These are phyloP conservation scores for Seiridium unicorne DNA, from an alignment of 2,329 filamentous ascomycete species.

Conservation along the genomic window DNA sequence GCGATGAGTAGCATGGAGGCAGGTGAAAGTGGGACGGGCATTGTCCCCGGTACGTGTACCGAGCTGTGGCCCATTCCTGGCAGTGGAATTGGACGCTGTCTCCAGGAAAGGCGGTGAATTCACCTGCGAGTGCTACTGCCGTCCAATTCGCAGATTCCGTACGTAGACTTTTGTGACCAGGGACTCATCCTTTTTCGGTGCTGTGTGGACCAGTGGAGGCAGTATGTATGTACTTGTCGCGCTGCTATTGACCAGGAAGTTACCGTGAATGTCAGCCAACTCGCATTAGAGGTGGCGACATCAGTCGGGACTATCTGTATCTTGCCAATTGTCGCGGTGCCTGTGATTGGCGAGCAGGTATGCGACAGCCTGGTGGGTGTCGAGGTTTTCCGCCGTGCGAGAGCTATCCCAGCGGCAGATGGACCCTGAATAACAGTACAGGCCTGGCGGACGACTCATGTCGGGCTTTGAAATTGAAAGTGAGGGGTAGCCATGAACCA, in stretches of 20 bases:
- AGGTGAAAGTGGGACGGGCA: not conserved
- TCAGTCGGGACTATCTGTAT: not conserved
- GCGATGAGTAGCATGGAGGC: not conserved
- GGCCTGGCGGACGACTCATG: not conserved
- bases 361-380: not conserved
- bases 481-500: not conserved
- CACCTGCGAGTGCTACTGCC: not conserved
- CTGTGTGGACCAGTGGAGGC: not conserved
- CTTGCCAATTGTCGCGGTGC: not conserved
- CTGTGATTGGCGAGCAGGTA: not conserved
- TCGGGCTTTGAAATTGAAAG: not conserved
- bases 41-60: not conserved
- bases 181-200: too few species aligned
- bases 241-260: not conserved
- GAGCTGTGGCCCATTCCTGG: not conserved
- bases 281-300: not conserved
- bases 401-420: not conserved
- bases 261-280: not conserved
- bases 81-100: not conserved
- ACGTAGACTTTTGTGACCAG: not conserved
- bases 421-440: not conserved
- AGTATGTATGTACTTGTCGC: not conserved
- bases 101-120: not conserved
- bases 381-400: not conserved
- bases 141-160: not conserved